Evolutionary conservation across 768 basidiomycete genomes (phyloP), one percentile per base, ranked within the genome.

Genomic region (Cystobasidium tubakii): DNA sequence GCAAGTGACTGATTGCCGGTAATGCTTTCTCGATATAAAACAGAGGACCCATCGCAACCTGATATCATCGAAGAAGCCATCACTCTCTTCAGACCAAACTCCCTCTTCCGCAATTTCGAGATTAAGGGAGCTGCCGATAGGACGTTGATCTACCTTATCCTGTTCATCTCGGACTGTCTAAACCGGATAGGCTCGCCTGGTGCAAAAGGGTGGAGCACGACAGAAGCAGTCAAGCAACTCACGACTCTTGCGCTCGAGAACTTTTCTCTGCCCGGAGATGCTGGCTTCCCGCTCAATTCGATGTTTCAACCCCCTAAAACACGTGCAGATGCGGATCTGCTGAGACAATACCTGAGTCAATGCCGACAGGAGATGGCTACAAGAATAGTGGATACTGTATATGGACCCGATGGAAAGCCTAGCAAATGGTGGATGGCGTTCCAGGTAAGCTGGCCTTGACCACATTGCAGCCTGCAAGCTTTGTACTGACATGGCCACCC

Each of bases 381-480:
- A 10, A 87, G 96, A 34, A 82, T 99, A 63, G 87, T 92, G 17
- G 92, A 94, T 79, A 85, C 87, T 65, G 83, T 99, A 62, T 99
- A 99, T 81, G 81, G 81, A n/a, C 43, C 88, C 44, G 92, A 95
- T 4, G 89, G 89, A 73, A 94, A 91, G 81, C 94, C 96, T 4
- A 96, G 90, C 85, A 99, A 99, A 82, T 99, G 96, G 96, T 99
- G 96, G 96, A 95, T 97, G 92, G 90, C 91, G 25, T 99, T 98
- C 87, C 87, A 82, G 80, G 76, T 76, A 63, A 34, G 70, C 55
- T 34, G 10, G 42, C 46, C 29, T 57, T 46, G 42, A 12, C 34
- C 64, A 31, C 62, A 27, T 60, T 3, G n/a, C 46, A 25, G 19
- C 46, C n/a, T n/a, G n/a, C n/a, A n/a, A n/a, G n/a, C n/a, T n/a